A percentile compares a stretch with the other conserved stretches of the same genome.
These are phyloP conservation scores for Phytopythium sindhum DNA, from an alignment of 352 stramenopile species.

Conservation along the genomic window DNA sequence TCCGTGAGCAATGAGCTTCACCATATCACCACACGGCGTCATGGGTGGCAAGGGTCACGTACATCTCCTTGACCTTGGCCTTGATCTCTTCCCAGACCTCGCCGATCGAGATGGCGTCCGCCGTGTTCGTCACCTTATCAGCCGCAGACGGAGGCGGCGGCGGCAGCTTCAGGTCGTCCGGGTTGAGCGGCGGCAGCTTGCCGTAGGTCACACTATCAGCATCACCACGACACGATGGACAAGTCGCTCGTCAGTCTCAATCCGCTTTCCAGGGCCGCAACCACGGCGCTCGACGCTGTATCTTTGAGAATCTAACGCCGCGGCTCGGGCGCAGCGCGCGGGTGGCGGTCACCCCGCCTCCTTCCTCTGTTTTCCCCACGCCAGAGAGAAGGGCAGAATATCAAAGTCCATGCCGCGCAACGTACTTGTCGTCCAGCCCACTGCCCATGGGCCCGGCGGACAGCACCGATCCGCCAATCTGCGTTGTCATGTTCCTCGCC, in stretches of 20 bases:
- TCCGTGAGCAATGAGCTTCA: background rate
- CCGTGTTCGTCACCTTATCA: constrained; percentile 58
- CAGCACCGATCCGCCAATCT: constrained; percentile 57
- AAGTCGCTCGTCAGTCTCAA: background rate
- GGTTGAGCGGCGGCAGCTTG: constrained; percentile 80
- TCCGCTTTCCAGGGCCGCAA: background rate
- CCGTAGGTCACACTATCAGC: constrained; percentile 52
- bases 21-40: background rate
- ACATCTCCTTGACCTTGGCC: constrained; percentile 77
- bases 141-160: constrained; percentile 70
- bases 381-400: background rate
- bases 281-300: background rate
- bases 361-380: background rate
- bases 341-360: background rate
- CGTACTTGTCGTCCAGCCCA: constrained; percentile 48
- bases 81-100: constrained; percentile 87
- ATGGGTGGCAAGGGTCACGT: constrained; percentile 11
- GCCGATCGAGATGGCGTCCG: constrained; percentile 71
- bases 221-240: background rate
- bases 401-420: constrained; percentile 6
- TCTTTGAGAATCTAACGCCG: too few relatives aligned
- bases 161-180: constrained; percentile 81
- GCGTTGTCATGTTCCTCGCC: constrained; percentile 26
- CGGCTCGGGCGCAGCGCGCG: too few relatives aligned
- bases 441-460: constrained; percentile 56